Percentiles rank a stretch among this genome's conserved stretches.
phyloP scores from a whole-genome alignment of 2,329 filamentous ascomycete species.

The Xylaria sp. region DNA sequence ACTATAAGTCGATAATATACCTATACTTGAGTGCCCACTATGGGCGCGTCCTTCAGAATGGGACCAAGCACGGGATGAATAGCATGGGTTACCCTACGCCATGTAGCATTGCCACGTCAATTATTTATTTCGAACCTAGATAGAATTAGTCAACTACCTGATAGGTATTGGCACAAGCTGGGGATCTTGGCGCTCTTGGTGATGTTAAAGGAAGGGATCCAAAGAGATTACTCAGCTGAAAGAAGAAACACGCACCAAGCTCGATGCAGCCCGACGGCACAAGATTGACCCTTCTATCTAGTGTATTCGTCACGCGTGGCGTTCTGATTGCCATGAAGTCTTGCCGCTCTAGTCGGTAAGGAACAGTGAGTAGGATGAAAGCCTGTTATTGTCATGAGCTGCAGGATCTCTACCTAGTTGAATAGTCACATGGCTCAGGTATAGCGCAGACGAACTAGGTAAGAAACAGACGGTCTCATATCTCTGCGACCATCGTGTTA shows the following conservation, averaged over 20 bases:
- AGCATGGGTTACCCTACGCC: constrained; percentile 4
- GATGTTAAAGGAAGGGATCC: neutral
- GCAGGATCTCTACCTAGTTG: constrained; percentile 16
- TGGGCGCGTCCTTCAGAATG: constrained; percentile 1
- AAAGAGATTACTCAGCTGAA: neutral
- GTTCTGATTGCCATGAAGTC: neutral
- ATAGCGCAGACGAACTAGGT: neutral
- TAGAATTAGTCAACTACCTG: neutral
- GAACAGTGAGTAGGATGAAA: neutral
- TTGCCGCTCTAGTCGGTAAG: neutral
- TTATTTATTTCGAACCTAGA: neutral
- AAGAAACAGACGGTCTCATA: neutral
- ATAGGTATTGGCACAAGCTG: neutral
- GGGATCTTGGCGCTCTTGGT: neutral
- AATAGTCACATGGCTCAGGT: constrained; percentile 11
- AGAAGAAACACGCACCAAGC: neutral
- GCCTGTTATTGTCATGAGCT: neutral
- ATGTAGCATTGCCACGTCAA: constrained; percentile 13
- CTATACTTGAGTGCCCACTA: neutral
- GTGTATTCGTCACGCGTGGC: neutral
- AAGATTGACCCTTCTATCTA: neutral
- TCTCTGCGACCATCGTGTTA: neutral
- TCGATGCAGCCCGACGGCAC: neutral
- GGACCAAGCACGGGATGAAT: neutral
- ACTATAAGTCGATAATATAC: neutral